Conservation (phyloP, 805 yeast genomes). For the Starmerella etchellsii region DNA sequence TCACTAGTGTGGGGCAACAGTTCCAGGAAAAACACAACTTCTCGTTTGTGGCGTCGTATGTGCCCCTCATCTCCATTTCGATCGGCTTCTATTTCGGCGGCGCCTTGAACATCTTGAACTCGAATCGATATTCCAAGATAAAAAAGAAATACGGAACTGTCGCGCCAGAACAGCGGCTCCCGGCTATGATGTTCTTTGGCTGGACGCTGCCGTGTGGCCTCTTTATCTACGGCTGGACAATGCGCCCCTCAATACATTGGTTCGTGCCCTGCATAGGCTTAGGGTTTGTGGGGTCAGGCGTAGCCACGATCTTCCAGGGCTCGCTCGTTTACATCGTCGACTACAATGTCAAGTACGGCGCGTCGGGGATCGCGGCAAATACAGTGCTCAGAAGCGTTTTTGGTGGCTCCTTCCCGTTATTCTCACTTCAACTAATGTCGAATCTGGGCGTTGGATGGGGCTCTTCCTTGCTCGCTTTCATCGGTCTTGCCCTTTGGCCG, state of each 20-base stretch:
- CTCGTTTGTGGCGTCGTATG: constrained; percentile 25
- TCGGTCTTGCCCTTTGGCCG: constrained; percentile 33
- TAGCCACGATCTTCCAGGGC: constrained; percentile 47
- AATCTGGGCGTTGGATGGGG: constrained; percentile 46
- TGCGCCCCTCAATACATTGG: constrained; percentile 36
- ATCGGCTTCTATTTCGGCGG: constrained; percentile 28
- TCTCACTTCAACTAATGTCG: constrained; percentile 48
- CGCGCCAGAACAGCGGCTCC: constrained; percentile 48
- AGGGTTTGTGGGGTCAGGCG: constrained; percentile 39
- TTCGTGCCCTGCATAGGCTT: constrained; percentile 46
- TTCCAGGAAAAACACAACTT: constrained; percentile 26
- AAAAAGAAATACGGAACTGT: constrained; percentile 33
- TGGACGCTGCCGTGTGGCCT: constrained; percentile 41
- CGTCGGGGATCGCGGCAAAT: constrained; percentile 48
- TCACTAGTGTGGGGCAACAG: constrained; percentile 31
- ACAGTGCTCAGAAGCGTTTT: constrained; percentile 45
- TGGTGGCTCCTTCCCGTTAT: constrained; percentile 52
- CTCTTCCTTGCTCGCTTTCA: constrained; percentile 36
- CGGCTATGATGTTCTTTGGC: constrained; percentile 38
- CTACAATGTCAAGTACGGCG: constrained; percentile 45
- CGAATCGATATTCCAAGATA: constrained; percentile 23
- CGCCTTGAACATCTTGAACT: constrained; percentile 21
- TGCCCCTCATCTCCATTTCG: constrained; percentile 28
- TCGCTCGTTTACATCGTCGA: constrained; percentile 52
- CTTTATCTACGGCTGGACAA: constrained; percentile 54